A percentile compares a stretch with the other conserved stretches of the same genome.
Evolutionary conservation across 129 eudicot genomes (phyloP).

Genomic region (Heracleum sosnowskyi): DNA sequence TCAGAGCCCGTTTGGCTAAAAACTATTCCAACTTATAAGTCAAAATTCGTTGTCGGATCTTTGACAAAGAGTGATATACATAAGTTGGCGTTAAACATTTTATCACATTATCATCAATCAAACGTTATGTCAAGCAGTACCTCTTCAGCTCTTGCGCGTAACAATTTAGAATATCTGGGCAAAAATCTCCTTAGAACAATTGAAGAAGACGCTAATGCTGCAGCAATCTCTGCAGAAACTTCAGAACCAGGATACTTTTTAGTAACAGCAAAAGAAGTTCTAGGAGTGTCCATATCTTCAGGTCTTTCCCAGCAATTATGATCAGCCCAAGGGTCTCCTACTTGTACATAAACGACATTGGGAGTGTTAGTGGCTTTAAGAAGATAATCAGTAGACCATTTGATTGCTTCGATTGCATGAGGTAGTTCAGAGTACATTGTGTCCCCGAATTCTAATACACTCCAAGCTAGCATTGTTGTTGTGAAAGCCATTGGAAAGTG

Average conservation of each 20-base stretch:
- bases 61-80: too few relatives aligned
- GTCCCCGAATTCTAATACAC: slow-evolving; percentile 20
- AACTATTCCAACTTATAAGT: too few relatives aligned
- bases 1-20: too few relatives aligned
- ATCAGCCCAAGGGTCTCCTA: slow-evolving; percentile 23
- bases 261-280: slow-evolving; percentile 20
- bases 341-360: slow-evolving; percentile 26
- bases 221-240: slow-evolving; percentile 33
- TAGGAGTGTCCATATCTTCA: slow-evolving; percentile 33
- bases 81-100: too few relatives aligned
- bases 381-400: slow-evolving; percentile 32
- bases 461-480: slow-evolving; percentile 33
- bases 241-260: slow-evolving; percentile 27
- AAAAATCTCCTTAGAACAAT: slow-evolving; percentile 13
- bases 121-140: neutral
- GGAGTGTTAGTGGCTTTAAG: slow-evolving; percentile 15
- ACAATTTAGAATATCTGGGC: slow-evolving; percentile 9
- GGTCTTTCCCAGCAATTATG: slow-evolving; percentile 37
- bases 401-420: slow-evolving; percentile 21
- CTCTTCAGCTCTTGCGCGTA: slow-evolving; percentile 19
- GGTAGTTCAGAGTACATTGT: slow-evolving; percentile 10
- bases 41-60: too few relatives aligned
- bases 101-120: too few relatives aligned
- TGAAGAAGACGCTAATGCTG: slow-evolving; percentile 30
- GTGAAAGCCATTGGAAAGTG: slow-evolving; percentile 36